phyloP scores from a whole-genome alignment of 169 alveolate genomes.

The Eimeria tenella region DNA sequence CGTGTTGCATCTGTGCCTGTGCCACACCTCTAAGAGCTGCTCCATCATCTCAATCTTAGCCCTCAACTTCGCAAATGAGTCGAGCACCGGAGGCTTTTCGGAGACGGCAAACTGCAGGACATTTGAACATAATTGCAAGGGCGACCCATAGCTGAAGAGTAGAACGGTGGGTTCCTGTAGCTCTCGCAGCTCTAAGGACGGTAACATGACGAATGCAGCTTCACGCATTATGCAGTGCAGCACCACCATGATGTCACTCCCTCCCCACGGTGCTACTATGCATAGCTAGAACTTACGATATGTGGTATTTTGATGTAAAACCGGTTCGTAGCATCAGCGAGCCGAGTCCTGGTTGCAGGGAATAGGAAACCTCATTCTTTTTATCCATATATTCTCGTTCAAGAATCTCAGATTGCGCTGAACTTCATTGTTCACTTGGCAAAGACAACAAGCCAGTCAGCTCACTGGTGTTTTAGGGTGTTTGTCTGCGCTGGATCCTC shows the following conservation, averaged over 20 bases:
- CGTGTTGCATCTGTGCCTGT: background rate
- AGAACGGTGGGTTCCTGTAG: too few relatives aligned
- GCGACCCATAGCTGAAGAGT: too few relatives aligned
- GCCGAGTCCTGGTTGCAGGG: conserved; percentile 46
- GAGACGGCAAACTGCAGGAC: conserved; percentile 63
- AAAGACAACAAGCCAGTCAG: background rate
- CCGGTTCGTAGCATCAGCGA: conserved; percentile 80
- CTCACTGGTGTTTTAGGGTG: conserved; percentile 61
- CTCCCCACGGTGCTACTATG: too few relatives aligned
- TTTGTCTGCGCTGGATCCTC: conserved; percentile 19
- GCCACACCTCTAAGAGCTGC: conserved; percentile 78
- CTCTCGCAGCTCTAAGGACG: too few relatives aligned
- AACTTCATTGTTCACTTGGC: background rate
- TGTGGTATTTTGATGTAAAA: conserved; percentile 81
- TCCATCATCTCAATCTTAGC: conserved; percentile 79
- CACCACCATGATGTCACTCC: too few relatives aligned
- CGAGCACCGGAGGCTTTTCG: conserved; percentile 78
- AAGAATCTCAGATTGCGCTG: background rate
- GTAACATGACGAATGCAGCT: too few relatives aligned
- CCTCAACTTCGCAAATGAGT: conserved; percentile 74
- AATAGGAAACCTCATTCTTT: background rate
- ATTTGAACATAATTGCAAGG: background rate
- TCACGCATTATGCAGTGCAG: too few relatives aligned
- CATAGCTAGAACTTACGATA: conserved; percentile 29
- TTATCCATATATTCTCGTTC: background rate